Conservation (phyloP, 805 yeast genomes). For the Saccharomycopsis lassenensis region DNA sequence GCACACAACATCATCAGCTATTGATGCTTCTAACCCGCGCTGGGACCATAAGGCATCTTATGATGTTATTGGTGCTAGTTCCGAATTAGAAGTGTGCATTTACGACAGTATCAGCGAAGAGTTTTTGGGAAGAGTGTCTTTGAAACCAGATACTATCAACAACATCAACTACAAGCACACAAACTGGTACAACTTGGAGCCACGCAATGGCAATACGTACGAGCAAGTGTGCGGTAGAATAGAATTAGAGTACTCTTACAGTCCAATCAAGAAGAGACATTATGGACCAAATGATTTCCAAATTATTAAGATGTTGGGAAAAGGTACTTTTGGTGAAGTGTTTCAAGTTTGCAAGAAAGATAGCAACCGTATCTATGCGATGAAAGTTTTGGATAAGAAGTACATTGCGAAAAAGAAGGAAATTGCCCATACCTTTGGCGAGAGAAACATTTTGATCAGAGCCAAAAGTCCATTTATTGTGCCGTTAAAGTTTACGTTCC, state of each 20-base stretch:
- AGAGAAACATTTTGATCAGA: constrained; percentile 88
- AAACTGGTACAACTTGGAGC: constrained; percentile 65
- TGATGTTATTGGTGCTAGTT: constrained; percentile 77
- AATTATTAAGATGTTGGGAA: constrained; percentile 80
- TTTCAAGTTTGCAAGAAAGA: constrained; percentile 91
- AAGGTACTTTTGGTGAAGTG: constrained; percentile 97
- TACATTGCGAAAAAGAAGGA: constrained; percentile 95
- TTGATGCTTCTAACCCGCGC: constrained; percentile 48
- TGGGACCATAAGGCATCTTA: constrained; percentile 93
- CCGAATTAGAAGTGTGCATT: constrained; percentile 81
- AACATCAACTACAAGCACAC: constrained; percentile 26
- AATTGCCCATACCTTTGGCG: constrained; percentile 96
- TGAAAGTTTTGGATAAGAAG: constrained; percentile 92
- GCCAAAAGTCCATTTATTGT: constrained; percentile 91
- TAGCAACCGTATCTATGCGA: constrained; percentile 85
- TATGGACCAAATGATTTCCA: constrained; percentile 95
- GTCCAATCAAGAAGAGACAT: constrained; percentile 56
- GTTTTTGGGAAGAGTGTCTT: constrained; percentile 75
- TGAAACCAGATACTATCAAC: constrained; percentile 44
- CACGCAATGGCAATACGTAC: constrained; percentile 65
- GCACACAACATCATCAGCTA: constrained; percentile 19
- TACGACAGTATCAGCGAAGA: constrained; percentile 82
- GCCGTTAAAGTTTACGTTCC: constrained; percentile 91
- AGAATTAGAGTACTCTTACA: constrained; percentile 64
- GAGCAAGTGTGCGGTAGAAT: constrained; percentile 73